phyloP scores from a whole-genome alignment of 768 basidiomycete species.

The Pholiota conissans region DNA sequence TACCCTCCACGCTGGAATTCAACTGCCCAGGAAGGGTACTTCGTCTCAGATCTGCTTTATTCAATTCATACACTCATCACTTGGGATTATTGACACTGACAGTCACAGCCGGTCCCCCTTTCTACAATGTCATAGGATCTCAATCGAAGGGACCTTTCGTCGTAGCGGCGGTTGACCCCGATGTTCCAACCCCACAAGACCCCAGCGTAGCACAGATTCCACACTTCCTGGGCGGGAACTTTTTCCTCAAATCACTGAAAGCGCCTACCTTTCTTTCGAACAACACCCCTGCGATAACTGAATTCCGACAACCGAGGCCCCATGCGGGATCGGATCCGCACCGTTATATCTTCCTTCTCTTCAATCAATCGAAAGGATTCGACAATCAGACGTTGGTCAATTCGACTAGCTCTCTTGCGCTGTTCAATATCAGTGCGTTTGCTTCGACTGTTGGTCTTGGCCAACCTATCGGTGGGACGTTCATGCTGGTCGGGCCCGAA shows the following conservation, averaged over 20 bases:
- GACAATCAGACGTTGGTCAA: conserved; percentile 39
- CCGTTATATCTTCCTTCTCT: conserved; percentile 50
- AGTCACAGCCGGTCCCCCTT: conserved; percentile 40
- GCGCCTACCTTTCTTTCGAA: conserved; percentile 28
- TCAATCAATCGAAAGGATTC: conserved; percentile 42
- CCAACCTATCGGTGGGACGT: conserved; percentile 47
- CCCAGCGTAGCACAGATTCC: conserved; percentile 43
- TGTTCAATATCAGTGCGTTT: conserved; percentile 47
- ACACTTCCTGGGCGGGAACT: conserved; percentile 49
- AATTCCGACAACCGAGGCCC: conserved; percentile 41
- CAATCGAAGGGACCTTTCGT: conserved; percentile 43
- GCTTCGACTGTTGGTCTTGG: conserved; percentile 41
- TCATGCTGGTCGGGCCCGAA: conserved; percentile 42
- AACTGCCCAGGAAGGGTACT: conserved; percentile 35
- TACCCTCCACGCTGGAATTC: conserved; percentile 34
- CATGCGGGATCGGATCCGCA: conserved; percentile 43
- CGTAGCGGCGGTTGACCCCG: conserved; percentile 46
- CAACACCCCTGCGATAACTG: conserved; percentile 39
- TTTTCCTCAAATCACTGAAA: conserved; percentile 12
- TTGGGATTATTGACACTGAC: conserved; percentile 22
- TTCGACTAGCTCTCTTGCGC: conserved; percentile 29
- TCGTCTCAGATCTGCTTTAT: background rate
- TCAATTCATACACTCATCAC: background rate
- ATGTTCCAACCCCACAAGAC: conserved; percentile 49
- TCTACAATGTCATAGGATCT: conserved; percentile 30